phyloP scores from a whole-genome alignment of 1,284 basidiomycete genomes.

The Rhodotorula sp. region DNA sequence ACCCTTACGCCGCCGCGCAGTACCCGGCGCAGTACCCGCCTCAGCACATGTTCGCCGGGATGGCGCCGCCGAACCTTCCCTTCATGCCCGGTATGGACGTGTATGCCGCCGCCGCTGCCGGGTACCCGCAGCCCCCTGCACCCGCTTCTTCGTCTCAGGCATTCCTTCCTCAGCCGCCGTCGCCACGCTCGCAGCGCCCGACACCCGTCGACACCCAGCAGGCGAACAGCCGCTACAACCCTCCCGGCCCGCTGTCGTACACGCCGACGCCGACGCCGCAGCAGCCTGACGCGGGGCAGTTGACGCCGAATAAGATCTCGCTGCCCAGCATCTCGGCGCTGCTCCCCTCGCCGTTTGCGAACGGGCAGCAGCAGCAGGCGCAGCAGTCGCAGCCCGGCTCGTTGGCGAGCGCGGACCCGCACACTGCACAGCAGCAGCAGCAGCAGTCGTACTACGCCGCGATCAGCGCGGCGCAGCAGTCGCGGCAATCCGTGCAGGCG shows the following conservation, averaged over 20 bases:
- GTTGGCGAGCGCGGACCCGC: neutral
- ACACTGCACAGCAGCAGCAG: neutral
- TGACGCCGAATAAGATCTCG: slow-evolving; percentile 21
- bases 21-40: neutral
- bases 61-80: neutral
- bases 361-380: neutral
- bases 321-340: slow-evolving; percentile 32
- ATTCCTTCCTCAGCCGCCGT: neutral
- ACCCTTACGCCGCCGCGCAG: neutral
- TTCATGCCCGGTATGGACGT: neutral
- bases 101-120: neutral
- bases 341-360: slow-evolving; percentile 17
- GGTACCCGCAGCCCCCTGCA: neutral
- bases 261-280: neutral
- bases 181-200: neutral
- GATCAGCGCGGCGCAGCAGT: neutral
- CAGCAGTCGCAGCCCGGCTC: neutral
- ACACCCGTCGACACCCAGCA: neutral
- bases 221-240: neutral
- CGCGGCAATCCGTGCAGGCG: neutral
- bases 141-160: neutral
- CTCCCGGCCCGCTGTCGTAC: neutral
- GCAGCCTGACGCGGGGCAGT: slow-evolving; percentile 1
- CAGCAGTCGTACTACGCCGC: slow-evolving; percentile 3
- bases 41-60: neutral